Evolutionary conservation across 2,329 filamentous ascomycete species (phyloP), one percentile per base, ranked within the genome.

Genomic region (Cephalotrichum gorgonifer): DNA sequence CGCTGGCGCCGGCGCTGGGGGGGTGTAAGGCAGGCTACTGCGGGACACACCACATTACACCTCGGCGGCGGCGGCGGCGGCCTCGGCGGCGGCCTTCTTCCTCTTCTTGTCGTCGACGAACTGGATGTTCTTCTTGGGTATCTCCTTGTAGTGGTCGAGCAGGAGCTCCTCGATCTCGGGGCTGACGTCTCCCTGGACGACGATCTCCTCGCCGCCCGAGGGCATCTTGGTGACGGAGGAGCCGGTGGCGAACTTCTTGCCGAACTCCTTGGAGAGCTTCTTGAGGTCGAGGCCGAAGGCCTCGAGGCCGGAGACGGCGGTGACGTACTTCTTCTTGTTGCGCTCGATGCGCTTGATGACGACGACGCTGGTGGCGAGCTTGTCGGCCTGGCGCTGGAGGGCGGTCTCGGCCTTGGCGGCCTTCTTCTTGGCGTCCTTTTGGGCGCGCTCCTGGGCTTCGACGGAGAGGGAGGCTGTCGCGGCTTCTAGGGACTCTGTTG

Each of bases 191-290:
- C 93, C 93, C 70, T 98, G 93, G 20, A 98, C 88, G 4, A 95
- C 94, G 63, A 98, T 97, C 70, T 97, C 93, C 68, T 98, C 93
- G 17, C 86, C 86, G 22, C 88, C 88, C 49, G 81, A 83, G 0
- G 88, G 78, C 2, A 86, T 79, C 71, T 96, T 95, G 8, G 91
- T 97, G 42, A 98, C 93, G 42, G 85, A 90, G 15, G 83, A 85
- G 1, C 93, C 93, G 9, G 93, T 97, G 27, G 93, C 93, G 62
- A 98, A 97, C 70, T 96, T 97, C 79, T 97, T 98, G 54, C 93
- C 93, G 57, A 97, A 83, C 61, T 97, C 93, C 74, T 97, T 97
- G 51, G 90, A n/a, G n/a, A n/a, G n/a, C 72, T 96, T 97, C 69
- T 98, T 98, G 60, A 96, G 76, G 50, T 97, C 91, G 39, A 97